phyloP scores from a whole-genome alignment of 208 protist species.

The Entamoeba moshkovskii region DNA sequence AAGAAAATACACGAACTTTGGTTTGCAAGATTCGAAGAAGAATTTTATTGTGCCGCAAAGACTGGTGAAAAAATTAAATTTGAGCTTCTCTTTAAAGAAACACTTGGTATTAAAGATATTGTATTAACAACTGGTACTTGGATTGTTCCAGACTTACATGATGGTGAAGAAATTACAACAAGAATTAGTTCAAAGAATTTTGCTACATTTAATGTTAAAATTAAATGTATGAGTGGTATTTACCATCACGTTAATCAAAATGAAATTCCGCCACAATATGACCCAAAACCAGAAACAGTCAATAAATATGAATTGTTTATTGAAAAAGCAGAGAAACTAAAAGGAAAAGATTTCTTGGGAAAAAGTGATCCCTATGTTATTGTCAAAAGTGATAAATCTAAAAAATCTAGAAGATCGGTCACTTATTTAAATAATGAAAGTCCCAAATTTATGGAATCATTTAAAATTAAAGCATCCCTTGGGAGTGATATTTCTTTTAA shows the following conservation, averaged over 20 bases:
- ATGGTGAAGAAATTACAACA: background rate
- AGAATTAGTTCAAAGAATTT: background rate
- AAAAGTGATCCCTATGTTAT: background rate
- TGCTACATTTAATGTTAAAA: background rate
- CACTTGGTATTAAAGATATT: no score
- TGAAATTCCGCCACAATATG: background rate
- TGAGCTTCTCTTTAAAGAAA: no score
- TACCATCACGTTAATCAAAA: background rate
- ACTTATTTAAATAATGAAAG: no score
- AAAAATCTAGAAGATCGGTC: background rate
- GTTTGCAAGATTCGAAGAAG: no score
- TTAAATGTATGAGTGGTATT: background rate
- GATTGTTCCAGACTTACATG: background rate
- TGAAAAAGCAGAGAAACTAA: background rate
- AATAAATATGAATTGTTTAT: background rate
- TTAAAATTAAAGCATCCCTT: background rate
- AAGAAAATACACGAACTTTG: no score
- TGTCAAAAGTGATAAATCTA: background rate
- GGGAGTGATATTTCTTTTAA: background rate
- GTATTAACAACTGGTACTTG: background rate
- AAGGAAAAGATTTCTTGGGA: background rate
- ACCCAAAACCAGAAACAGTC: background rate
- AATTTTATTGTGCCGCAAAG: no score
- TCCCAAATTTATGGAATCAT: background rate
- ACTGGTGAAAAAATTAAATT: no score